phyloP scores from a whole-genome alignment of 2,329 filamentous ascomycete genomes.

The Aspergillus latus region DNA sequence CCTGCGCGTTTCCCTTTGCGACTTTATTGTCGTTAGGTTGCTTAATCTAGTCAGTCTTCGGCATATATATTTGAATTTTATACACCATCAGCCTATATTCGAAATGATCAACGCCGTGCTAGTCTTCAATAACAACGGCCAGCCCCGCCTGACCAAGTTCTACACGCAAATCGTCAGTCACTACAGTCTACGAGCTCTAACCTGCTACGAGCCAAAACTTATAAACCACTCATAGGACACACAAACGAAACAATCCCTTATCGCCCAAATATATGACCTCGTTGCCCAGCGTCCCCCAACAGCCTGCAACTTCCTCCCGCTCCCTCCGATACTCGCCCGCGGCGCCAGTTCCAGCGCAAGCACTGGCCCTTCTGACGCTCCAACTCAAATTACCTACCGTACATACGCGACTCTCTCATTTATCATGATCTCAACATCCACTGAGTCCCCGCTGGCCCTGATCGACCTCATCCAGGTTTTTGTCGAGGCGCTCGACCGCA shows the following conservation, averaged over 20 bases:
- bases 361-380: slow-evolving; percentile 74
- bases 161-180: slow-evolving; percentile 84
- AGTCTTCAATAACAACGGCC: slow-evolving; percentile 97
- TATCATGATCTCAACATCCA: slow-evolving; percentile 95
- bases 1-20: not conserved
- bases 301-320: slow-evolving; percentile 95
- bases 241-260: slow-evolving; percentile 91
- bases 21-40: not conserved
- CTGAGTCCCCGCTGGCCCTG: slow-evolving; percentile 90
- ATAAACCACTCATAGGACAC: slow-evolving; percentile 70
- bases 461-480: slow-evolving; percentile 98
- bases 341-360: slow-evolving; percentile 49
- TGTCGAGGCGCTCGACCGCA: slow-evolving; percentile 87
- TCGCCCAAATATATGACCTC: slow-evolving; percentile 94
- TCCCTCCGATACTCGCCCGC: slow-evolving; percentile 62
- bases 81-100: not conserved
- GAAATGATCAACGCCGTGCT: slow-evolving; percentile 97
- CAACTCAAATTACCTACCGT: slow-evolving; percentile 93
- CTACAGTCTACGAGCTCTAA: not conserved
- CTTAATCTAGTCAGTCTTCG: not conserved
- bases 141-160: slow-evolving; percentile 96
- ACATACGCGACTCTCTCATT: slow-evolving; percentile 98
- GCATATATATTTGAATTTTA: too few relatives aligned
- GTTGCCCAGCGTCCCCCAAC: slow-evolving; percentile 88
- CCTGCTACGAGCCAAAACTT: not conserved